Conservation (phyloP, 2,329 filamentous ascomycete species). For the Alternaria viburni region DNA sequence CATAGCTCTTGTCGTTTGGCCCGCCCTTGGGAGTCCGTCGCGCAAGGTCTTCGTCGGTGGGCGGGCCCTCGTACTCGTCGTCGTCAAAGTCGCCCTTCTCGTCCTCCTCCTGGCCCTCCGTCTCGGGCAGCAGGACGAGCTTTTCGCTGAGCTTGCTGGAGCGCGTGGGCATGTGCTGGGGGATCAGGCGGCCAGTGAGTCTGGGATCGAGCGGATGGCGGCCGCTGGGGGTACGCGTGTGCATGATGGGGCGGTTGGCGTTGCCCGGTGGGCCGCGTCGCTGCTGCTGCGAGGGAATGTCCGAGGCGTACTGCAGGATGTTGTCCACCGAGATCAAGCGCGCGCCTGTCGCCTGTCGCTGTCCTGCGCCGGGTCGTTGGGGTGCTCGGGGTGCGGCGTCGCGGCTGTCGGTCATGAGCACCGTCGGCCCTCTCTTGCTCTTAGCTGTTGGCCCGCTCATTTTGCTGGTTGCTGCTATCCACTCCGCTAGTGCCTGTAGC, state of each 20-base stretch:
- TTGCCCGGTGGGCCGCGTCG: constrained; percentile 72
- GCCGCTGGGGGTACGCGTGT: constrained; percentile 57
- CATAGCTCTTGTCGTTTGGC: constrained; percentile 82
- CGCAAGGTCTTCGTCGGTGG: constrained; percentile 70
- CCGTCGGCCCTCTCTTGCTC: constrained; percentile 48
- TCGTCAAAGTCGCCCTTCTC: constrained; percentile 65
- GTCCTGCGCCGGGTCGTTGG: constrained; percentile 29
- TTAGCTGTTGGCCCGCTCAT: constrained; percentile 46
- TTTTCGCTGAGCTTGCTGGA: constrained; percentile 97
- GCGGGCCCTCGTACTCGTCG: constrained; percentile 61
- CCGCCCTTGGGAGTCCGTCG: constrained; percentile 70
- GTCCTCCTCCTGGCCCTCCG: constrained; percentile 62
- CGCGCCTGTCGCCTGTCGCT: constrained; percentile 43
- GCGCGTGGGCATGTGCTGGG: constrained; percentile 74
- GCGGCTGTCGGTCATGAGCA: constrained; percentile 62
- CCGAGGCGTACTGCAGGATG: constrained; percentile 89
- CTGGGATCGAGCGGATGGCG: constrained; percentile 61
- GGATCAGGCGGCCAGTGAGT: constrained; percentile 62
- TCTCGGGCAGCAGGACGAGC: constrained; percentile 90
- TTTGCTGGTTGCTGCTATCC: constrained; percentile 17
- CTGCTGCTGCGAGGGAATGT: constrained; percentile 94
- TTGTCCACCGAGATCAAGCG: constrained; percentile 89
- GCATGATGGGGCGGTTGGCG: constrained; percentile 56
- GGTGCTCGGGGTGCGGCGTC: constrained; percentile 49
- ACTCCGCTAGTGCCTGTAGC: constrained; percentile 13